These are phyloP conservation scores for Aspergillus indologenus DNA, from an alignment of 495 filamentous ascomycete species.

Conservation along the genomic window DNA sequence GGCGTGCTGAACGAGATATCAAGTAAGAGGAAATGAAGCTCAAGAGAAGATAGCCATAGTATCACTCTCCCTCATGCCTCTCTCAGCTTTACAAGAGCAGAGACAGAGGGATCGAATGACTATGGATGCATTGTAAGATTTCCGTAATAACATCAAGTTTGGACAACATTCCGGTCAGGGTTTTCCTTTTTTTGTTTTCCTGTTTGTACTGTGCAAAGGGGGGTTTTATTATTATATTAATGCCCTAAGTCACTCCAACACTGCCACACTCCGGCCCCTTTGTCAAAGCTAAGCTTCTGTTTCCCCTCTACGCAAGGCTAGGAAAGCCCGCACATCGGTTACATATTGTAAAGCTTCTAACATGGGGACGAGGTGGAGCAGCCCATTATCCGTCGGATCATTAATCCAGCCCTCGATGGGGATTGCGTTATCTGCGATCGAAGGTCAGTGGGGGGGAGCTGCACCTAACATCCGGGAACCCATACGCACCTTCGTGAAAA, in stretches of 20 bases:
- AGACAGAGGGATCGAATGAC: constrained; percentile 1
- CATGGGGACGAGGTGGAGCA: constrained; percentile 89
- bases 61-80: constrained; percentile 16
- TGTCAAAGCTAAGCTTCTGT: constrained; percentile 37
- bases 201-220: constrained; percentile 12
- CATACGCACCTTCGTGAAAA: constrained; percentile 83
- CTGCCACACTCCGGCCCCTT: constrained; percentile 12
- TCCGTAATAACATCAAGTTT: constrained; percentile 1
- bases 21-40: neutral
- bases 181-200: constrained; percentile 8
- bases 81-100: constrained; percentile 21
- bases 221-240: constrained; percentile 14
- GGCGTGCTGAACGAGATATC: too few relatives aligned
- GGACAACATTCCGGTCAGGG: neutral
- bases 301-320: constrained; percentile 86
- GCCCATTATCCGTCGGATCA: constrained; percentile 69
- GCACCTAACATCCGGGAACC: neutral
- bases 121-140: constrained; percentile 17
- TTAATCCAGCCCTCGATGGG: constrained; percentile 43
- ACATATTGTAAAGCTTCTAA: constrained; percentile 94
- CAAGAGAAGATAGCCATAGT: constrained; percentile 15
- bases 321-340: constrained; percentile 85
- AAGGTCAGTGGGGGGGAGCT: neutral
- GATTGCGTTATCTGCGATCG: constrained; percentile 30
- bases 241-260: constrained; percentile 23